Conservation (phyloP, 2,329 filamentous ascomycete species). For the Trichoderma sp. region DNA sequence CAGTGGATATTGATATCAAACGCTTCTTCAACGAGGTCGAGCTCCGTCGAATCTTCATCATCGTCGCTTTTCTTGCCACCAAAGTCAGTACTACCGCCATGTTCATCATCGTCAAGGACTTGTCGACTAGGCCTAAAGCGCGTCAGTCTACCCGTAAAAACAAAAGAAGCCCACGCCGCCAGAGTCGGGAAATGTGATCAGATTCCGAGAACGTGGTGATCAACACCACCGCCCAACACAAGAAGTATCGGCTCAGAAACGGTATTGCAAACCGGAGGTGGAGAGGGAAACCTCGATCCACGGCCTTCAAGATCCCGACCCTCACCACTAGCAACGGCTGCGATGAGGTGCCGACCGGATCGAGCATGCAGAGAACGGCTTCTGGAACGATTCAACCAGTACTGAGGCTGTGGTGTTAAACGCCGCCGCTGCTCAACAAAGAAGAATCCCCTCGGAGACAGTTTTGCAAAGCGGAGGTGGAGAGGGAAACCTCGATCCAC, state of each 20-base stretch:
- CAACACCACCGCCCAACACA: neutral
- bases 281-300: too few relatives aligned
- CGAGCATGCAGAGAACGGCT: too few relatives aligned
- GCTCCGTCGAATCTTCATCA: neutral
- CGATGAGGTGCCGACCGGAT: too few relatives aligned
- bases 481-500: too few relatives aligned
- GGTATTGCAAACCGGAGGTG: slow-evolving; percentile 13
- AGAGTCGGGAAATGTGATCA: neutral
- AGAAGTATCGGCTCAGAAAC: neutral
- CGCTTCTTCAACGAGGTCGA: neutral
- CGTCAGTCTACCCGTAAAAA: neutral
- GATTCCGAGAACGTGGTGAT: neutral
- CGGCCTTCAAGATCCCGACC: too few relatives aligned
- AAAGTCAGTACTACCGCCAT: neutral
- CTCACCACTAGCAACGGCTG: too few relatives aligned
- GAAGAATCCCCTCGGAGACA: neutral
- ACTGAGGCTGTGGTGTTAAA: too few relatives aligned
- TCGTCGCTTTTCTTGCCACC: neutral
- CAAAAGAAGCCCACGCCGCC: neutral
- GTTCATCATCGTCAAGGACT: neutral
- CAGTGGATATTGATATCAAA: neutral
- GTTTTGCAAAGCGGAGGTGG: slow-evolving; percentile 8
- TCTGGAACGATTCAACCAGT: too few relatives aligned
- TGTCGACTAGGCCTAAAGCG: neutral
- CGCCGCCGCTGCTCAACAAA: neutral